phyloP scores from a whole-genome alignment of 345 rosid genomes.

The Brassica juncea region DNA sequence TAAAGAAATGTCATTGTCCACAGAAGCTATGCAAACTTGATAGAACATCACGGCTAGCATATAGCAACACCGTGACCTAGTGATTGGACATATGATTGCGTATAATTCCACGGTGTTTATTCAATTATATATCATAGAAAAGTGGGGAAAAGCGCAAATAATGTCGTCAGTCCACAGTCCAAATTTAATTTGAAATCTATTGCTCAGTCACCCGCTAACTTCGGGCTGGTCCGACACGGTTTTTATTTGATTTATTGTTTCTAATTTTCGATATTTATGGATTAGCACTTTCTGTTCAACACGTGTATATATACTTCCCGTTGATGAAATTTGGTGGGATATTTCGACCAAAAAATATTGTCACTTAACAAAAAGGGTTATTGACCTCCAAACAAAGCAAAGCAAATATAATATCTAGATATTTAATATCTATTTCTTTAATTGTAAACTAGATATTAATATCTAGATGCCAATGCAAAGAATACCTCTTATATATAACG shows the following conservation, averaged over 20 bases:
- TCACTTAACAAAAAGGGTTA: background rate
- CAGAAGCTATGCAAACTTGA: background rate
- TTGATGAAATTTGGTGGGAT: conserved; percentile 26
- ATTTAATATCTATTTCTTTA: background rate
- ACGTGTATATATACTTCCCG: conserved; percentile 1
- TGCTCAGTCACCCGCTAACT: conserved; percentile 22
- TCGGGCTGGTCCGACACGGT: conserved; percentile 34
- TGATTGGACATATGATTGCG: conserved; percentile 29
- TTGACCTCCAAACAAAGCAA: background rate
- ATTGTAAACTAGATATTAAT: too few relatives aligned
- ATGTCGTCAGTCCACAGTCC: conserved; percentile 28
- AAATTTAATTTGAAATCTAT: conserved; percentile 33
- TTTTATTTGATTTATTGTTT: conserved; percentile 17
- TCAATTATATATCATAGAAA: background rate
- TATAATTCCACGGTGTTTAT: conserved; percentile 11
- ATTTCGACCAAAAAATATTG: conserved; percentile 26
- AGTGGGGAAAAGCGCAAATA: background rate
- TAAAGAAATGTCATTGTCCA: conserved; percentile 14
- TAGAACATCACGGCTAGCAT: background rate
- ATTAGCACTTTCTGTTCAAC: conserved; percentile 27
- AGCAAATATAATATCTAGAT: background rate
- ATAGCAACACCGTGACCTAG: conserved; percentile 22
- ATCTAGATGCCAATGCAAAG: background rate
- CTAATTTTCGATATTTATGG: background rate
- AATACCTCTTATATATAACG: background rate